Evolutionary conservation across 2,329 filamentous ascomycete species (phyloP).

Genomic region (Phyllosticta citribraziliensis): DNA sequence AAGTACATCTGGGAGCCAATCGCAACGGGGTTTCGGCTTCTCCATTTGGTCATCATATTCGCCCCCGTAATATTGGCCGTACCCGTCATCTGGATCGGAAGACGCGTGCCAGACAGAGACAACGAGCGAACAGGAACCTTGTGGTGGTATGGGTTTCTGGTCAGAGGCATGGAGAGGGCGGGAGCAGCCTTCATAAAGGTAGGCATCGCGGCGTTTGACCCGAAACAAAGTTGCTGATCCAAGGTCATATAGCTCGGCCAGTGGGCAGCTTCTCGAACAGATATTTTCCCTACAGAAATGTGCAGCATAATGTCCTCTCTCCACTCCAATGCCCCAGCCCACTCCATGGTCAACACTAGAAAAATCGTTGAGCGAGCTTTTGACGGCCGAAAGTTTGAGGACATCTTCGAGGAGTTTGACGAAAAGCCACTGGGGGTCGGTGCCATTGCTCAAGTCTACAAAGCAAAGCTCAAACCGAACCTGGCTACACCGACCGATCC

Average conservation of each 20-base stretch:
- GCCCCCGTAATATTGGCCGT: slow-evolving; percentile 76
- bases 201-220: slow-evolving; percentile 10
- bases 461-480: slow-evolving; percentile 77
- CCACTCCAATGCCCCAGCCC: slow-evolving; percentile 88
- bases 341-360: slow-evolving; percentile 73
- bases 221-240: neutral
- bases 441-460: slow-evolving; percentile 96
- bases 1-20: slow-evolving; percentile 70
- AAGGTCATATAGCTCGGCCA: slow-evolving; percentile 64
- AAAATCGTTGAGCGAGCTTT: slow-evolving; percentile 74
- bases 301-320: slow-evolving; percentile 89
- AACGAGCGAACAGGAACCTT: slow-evolving; percentile 72
- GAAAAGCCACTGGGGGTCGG: slow-evolving; percentile 84
- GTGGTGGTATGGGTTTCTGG: slow-evolving; percentile 91
- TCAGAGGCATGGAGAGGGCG: slow-evolving; percentile 80
- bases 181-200: slow-evolving; percentile 97
- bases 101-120: slow-evolving; percentile 51
- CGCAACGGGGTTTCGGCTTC: slow-evolving; percentile 76
- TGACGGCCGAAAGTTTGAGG: slow-evolving; percentile 65
- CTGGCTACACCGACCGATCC: slow-evolving; percentile 55
- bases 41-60: slow-evolving; percentile 81
- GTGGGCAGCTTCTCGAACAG: slow-evolving; percentile 93
- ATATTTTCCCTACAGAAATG: slow-evolving; percentile 91
- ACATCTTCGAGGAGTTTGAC: slow-evolving; percentile 94
- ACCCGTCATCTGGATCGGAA: slow-evolving; percentile 72